Percentiles rank a stretch among this genome's conserved stretches.
phyloP scores from a whole-genome alignment of 73 alveolate genomes.

The Blepharisma japonicum region DNA sequence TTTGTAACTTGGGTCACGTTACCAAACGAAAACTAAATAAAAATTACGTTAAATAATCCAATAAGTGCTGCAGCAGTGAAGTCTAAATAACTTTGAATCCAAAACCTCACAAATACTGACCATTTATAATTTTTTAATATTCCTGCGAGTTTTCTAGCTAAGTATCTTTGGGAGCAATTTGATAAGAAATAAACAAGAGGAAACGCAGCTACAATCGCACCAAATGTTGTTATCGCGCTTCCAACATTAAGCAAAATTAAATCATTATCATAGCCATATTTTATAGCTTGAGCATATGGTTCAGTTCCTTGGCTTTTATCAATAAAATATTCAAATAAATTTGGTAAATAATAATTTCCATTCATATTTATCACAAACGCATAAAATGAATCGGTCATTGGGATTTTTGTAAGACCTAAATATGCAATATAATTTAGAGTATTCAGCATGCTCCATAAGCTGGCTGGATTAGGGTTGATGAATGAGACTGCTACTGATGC shows the following conservation, averaged over 20 bases:
- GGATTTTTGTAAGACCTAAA: neutral
- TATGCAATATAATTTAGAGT: neutral
- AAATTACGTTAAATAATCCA: neutral
- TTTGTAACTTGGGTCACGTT: neutral
- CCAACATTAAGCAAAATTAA: neutral
- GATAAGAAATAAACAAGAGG: neutral
- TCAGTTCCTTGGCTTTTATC: neutral
- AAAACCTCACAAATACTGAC: neutral
- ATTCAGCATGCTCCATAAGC: slow-evolving; percentile 1
- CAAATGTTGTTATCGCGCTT: neutral
- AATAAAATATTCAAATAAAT: neutral
- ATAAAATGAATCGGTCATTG: neutral
- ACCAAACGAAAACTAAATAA: neutral
- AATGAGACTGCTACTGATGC: slow-evolving; percentile 19
- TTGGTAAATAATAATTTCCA: neutral
- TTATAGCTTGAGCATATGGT: neutral
- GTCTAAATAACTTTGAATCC: neutral
- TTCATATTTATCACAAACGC: neutral
- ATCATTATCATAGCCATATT: neutral
- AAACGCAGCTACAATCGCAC: neutral
- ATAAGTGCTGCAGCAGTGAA: neutral
- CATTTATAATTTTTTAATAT: neutral
- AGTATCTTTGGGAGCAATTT: neutral
- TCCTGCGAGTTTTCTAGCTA: neutral
- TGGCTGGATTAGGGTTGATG: slow-evolving; percentile 19